Evolutionary conservation across 345 rosid genomes (phyloP).

Genomic region (Mangifera indica): DNA sequence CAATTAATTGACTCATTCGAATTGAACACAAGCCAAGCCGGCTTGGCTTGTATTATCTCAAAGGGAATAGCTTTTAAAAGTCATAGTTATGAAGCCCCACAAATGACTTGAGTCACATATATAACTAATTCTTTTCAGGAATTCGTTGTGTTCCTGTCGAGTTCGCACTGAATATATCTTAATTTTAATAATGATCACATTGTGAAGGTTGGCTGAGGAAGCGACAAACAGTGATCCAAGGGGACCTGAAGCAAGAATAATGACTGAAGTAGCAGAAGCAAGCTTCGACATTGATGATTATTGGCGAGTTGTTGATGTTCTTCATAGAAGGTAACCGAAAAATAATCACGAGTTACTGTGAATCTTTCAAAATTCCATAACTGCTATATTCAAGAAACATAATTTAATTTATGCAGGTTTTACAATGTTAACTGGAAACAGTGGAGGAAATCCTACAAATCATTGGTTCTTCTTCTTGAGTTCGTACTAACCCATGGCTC

Average conservation of each 20-base stretch:
- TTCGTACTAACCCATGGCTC: conserved; percentile 62
- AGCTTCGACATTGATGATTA: conserved; percentile 48
- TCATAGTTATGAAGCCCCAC: too few relatives aligned
- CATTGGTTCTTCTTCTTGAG: conserved; percentile 56
- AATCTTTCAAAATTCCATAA: too few relatives aligned
- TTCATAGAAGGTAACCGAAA: too few relatives aligned
- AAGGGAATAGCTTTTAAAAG: too few relatives aligned
- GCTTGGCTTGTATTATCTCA: too few relatives aligned
- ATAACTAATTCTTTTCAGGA: too few relatives aligned
- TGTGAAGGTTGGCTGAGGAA: conserved; percentile 50
- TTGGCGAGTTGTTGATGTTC: conserved; percentile 57
- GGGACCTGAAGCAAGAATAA: conserved; percentile 54
- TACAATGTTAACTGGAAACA: conserved; percentile 49
- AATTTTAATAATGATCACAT: background rate
- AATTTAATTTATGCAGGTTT: conserved; percentile 23
- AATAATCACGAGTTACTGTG: too few relatives aligned
- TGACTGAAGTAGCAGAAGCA: conserved; percentile 59
- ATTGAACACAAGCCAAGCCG: too few relatives aligned
- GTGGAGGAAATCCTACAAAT: conserved; percentile 65
- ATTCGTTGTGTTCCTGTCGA: too few relatives aligned
- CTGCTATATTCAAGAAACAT: too few relatives aligned
- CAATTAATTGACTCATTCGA: too few relatives aligned
- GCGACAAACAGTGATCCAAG: conserved; percentile 50
- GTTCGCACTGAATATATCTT: background rate
- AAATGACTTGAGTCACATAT: too few relatives aligned